Base-by-base conservation (phyloP, 2,329 filamentous ascomycete genomes). In the Phaeosphaeria sp. region DNA sequence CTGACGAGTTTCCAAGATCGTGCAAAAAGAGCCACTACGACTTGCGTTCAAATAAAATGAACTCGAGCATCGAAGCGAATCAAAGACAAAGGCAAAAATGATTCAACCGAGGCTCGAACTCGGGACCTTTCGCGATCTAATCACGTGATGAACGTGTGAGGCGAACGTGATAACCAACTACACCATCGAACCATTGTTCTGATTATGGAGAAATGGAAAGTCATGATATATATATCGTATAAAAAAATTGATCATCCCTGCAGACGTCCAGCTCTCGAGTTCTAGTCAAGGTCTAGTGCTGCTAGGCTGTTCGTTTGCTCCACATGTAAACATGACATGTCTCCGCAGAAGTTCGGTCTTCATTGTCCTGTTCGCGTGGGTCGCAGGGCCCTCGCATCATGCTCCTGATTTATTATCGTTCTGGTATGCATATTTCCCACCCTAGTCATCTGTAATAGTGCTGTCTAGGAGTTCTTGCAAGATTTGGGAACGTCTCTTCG, bases 121-220 rank as follows among this genome's bases (percentile, higher is more conserved):
- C 65, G 60, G 23, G 65, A 66, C 65, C 64, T 66, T 66, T 66
- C 64, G 62, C 65, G 65, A 9, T 25, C 55, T 36, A 11, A 11
- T 36, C 30, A 36, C 30, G 30, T 6, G 46, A 47, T 6, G n/a
- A 15, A 50, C 6, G 39, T 68, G 65, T 68, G 65, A 68, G 65
- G 65, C 64, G 64, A 65, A 68, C 64, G 65, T 68, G 65, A 68
- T 68, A 64, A 68, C 65, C 65, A 68, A 65, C 65, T 68, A 68
- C 65, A 68, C 65, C 65, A 67, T 54, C 62, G 56, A 66, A 59
- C 65, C 63, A 43, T 23, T 53, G 21, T 15, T 48, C 52, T 18
- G 43, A 48, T 5, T 55, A 30, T 2, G 10, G 18, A 27, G 3
- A 15, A 6, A 3, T 49, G 23, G 7, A 2, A 50, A 41, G 33